Evolutionary conservation across 2,329 filamentous ascomycete species (phyloP), one percentile per base, ranked within the genome.

Genomic region (Aspergillus sp.): DNA sequence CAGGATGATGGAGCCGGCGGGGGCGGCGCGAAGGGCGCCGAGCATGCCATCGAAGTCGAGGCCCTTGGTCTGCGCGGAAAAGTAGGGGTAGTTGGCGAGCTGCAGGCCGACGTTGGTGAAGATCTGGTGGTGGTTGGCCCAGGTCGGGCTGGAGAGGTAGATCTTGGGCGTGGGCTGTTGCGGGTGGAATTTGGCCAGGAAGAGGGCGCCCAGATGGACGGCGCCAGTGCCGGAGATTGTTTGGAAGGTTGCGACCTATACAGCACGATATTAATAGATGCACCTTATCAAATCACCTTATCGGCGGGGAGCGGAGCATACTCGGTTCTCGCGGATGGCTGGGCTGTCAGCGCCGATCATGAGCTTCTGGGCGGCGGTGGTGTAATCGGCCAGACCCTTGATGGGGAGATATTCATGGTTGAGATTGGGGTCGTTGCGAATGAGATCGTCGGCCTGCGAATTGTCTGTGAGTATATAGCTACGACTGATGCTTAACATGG

Each of bases 331-430:
- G 61, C 81, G 78, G 67, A 96, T 82, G 52, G 92, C 94, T 41
- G 90, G 85, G 47, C 90, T 95, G 63, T 88, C 83, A 38, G 74
- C 73, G 47, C 94, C 92, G 30, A 97, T 82, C 54, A 96, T 88
- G 64, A 97, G 82, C 77, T 94, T 92, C 70, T 93, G 90, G 20
- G 94, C 92, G 69, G 94, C 95, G 63, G 84, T 82, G 54, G 90
- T 96, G 77, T 96, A 95, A 58, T 87, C 82, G 51, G 86, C 76
- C 54, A 97, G 82, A 68, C 94, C 94, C 57, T 91, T 88, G 71
- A 99, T 99, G 54, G 94, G 93, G 54, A 95, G 90, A 76, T 99
- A 99, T 82, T 99, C 94, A 80, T 99, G 93, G 79, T 99, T 95
- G 65, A 95, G 81, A 54, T 89, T 83, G 68, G 93, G 91, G 75